Percentiles rank a stretch among this genome's conserved stretches.
Conservation (phyloP, 208 protist genomes). For the Crithidia expoeki region DNA sequence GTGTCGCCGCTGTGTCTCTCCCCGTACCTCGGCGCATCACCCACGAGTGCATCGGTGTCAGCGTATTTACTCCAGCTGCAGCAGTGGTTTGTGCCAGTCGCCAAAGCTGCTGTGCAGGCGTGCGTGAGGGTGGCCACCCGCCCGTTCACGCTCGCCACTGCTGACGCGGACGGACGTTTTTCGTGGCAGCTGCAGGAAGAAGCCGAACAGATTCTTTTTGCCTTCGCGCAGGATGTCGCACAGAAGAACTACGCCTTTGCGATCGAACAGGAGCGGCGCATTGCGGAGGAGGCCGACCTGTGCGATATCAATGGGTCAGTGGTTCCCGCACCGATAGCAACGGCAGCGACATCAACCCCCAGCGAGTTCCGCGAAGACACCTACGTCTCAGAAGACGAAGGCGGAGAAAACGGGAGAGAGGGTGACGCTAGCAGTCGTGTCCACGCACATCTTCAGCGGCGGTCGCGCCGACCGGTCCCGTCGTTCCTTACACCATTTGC, state of each 20-base stretch:
- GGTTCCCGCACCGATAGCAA: neutral
- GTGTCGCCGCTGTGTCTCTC: slow-evolving; percentile 66
- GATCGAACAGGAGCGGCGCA: slow-evolving; percentile 64
- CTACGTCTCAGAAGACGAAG: slow-evolving; percentile 35
- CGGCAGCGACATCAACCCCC: neutral
- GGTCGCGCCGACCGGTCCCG: slow-evolving; percentile 21
- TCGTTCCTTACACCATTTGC: slow-evolving; percentile 64
- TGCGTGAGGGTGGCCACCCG: slow-evolving; percentile 23
- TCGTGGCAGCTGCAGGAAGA: slow-evolving; percentile 14
- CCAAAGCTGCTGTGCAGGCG: slow-evolving; percentile 33
- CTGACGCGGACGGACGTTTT: neutral
- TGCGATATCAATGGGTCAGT: slow-evolving; percentile 2
- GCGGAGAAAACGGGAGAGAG: slow-evolving; percentile 11
- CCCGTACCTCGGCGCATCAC: slow-evolving; percentile 31
- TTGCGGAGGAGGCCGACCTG: slow-evolving; percentile 33
- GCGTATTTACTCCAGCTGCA: slow-evolving; percentile 35
- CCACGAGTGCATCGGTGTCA: neutral
- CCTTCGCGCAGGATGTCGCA: slow-evolving; percentile 86
- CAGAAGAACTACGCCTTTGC: slow-evolving; percentile 83
- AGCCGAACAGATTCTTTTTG: slow-evolving; percentile 50
- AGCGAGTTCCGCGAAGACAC: slow-evolving; percentile 30
- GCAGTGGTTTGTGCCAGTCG: slow-evolving; percentile 46
- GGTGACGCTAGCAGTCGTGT: neutral
- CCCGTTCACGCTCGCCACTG: neutral
- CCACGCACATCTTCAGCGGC: slow-evolving; percentile 8